phyloP scores from a whole-genome alignment of 75 land plant genomes.

The Cryptomeria japonica region DNA sequence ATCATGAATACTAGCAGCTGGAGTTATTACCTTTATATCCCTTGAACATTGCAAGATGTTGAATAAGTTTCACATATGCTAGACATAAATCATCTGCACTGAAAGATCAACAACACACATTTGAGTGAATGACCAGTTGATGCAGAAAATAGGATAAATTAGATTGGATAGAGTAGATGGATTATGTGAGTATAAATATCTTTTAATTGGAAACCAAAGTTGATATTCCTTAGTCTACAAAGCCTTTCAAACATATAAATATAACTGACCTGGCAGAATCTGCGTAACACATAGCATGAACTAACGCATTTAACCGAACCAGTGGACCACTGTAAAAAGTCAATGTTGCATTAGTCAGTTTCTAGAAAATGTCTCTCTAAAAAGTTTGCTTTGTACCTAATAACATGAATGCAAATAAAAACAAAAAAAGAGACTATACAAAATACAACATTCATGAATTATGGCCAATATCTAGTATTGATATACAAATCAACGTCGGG shows the following conservation, averaged over 20 bases:
- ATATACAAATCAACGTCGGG: not conserved
- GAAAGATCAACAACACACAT: constrained; percentile 13
- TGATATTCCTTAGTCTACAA: not conserved
- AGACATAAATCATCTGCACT: constrained; percentile 76
- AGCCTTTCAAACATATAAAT: not conserved
- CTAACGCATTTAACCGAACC: constrained; percentile 69
- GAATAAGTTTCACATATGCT: constrained; percentile 85
- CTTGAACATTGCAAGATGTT: constrained; percentile 74
- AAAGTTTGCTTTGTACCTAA: not conserved
- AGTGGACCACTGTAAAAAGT: constrained; percentile 63
- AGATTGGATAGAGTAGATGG: not conserved
- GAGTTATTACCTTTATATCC: constrained; percentile 67
- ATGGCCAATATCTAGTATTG: not conserved
- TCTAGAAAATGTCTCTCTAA: not conserved
- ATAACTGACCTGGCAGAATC: constrained; percentile 70
- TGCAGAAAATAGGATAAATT: not conserved
- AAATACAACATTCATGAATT: not conserved
- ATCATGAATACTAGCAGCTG: not conserved
- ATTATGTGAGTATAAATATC: not conserved
- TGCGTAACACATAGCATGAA: constrained; percentile 73
- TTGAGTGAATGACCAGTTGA: constrained; percentile 4
- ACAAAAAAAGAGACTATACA: not conserved
- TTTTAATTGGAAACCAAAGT: not conserved
- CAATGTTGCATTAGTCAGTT: not conserved
- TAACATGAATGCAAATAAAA: not conserved